These are phyloP conservation scores for Xylariaceae sp. DNA, from an alignment of 2,329 filamentous ascomycete species.

Conservation along the genomic window DNA sequence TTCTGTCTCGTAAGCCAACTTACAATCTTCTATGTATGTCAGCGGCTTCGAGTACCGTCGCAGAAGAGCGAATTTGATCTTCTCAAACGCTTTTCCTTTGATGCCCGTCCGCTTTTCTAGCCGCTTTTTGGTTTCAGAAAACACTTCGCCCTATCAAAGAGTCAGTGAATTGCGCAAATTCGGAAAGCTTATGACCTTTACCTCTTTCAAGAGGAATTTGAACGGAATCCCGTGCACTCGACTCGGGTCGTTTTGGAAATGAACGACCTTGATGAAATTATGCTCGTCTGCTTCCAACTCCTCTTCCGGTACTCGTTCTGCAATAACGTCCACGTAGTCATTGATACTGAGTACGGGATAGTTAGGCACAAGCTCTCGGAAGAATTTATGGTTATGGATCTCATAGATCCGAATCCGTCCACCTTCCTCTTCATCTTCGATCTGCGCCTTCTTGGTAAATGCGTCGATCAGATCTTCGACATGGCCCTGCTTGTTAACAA, in stretches of 20 bases:
- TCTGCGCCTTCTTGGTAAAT: slow-evolving; percentile 74
- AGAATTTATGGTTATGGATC: slow-evolving; percentile 75
- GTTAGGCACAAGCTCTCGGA: slow-evolving; percentile 68
- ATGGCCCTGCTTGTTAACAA: slow-evolving; percentile 82
- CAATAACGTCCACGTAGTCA: slow-evolving; percentile 79
- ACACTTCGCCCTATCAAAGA: slow-evolving; percentile 66
- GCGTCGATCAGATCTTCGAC: slow-evolving; percentile 73
- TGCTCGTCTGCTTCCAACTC: slow-evolving; percentile 55
- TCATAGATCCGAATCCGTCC: slow-evolving; percentile 78
- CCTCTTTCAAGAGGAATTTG: slow-evolving; percentile 79
- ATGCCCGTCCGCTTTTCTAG: slow-evolving; percentile 87
- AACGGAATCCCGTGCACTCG: slow-evolving; percentile 88
- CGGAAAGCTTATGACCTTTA: slow-evolving; percentile 34
- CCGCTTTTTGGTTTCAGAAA: slow-evolving; percentile 91
- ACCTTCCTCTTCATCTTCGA: slow-evolving; percentile 68
- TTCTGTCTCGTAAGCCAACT: slow-evolving; percentile 31
- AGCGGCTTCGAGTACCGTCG: slow-evolving; percentile 64
- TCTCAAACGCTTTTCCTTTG: slow-evolving; percentile 97
- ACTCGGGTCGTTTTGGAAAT: slow-evolving; percentile 85
- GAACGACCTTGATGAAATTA: slow-evolving; percentile 74
- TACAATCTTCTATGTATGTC: slow-evolving; percentile 83
- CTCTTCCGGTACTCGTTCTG: slow-evolving; percentile 74
- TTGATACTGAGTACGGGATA: slow-evolving; percentile 76
- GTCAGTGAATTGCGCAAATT: slow-evolving; percentile 22
- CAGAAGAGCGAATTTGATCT: slow-evolving; percentile 91